Base-by-base conservation (phyloP, 2,329 filamentous ascomycete genomes). In the Verticillium dahliae region DNA sequence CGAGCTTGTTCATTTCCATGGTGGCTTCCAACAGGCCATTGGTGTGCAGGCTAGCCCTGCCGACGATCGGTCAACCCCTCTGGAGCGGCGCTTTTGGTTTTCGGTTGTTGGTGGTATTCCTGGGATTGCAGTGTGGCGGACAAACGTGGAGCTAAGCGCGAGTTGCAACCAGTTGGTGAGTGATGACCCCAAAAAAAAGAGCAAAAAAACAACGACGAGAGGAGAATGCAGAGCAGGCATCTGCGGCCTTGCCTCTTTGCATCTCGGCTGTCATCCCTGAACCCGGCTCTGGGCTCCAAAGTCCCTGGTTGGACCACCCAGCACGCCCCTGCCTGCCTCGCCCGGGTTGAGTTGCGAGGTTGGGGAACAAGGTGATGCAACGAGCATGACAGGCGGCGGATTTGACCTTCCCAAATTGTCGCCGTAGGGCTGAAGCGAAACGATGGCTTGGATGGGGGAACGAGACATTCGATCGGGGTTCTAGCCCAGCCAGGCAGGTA, bases 1-100 rank as follows among this genome's bases (percentile, higher is more conserved):
- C 64, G 66, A 69, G 68, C 65, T 70, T 71, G 69, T 70, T 73
- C 68, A 60, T 61, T 60, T 64, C 65, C 68, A 65, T 66, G 66
- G 69, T 63, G 50, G 34, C 57, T 57, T 62, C 61, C 64, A 54
- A 59, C 34, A 57, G 52, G 57, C 61, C 57, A 73, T 73, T 73
- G 72, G 71, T 55, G 62, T 33, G 60, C 55, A 45, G 61, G 61
- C 63, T 63, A 66, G 65, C 65, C 65, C 60, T 65, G 62, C 55
- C 57, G 58, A 34, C 61, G 63, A 65, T 65, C 63, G 58, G 63
- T 64, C 58, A 57, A 61, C 56, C 58, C 62, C 58, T 33, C 52
- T 50, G 45, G 45, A 18, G 45, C 45, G 45, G 45, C 45, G 45
- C n/a, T 50, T 27, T 50, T 9, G 45, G 11, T 50, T 41, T 50